Evolutionary conservation across 306 rosid genomes (phyloP).

Genomic region (Clitoria ternatea): DNA sequence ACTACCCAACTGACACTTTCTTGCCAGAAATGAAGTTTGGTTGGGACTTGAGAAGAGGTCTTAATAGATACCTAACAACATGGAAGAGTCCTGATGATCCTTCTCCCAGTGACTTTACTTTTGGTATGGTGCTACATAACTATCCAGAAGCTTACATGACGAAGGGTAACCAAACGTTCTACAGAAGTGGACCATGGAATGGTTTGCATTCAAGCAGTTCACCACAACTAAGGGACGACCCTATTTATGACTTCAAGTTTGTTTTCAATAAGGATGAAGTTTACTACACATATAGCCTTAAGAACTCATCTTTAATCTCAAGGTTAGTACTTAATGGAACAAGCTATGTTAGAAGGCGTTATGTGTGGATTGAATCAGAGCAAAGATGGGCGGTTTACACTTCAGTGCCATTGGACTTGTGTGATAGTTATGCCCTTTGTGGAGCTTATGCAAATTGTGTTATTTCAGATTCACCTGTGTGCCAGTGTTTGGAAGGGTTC

Average conservation of each 20-base stretch:
- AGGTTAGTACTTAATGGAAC: slow-evolving; percentile 34
- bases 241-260: slow-evolving; percentile 26
- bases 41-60: slow-evolving; percentile 35
- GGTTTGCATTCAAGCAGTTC: slow-evolving; percentile 39
- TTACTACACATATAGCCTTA: slow-evolving; percentile 30
- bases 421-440: slow-evolving; percentile 45
- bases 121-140: slow-evolving; percentile 19
- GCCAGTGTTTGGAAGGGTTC: slow-evolving; percentile 47
- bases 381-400: slow-evolving; percentile 36
- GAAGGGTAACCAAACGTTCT: slow-evolving; percentile 31
- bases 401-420: slow-evolving; percentile 41
- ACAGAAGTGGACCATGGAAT: slow-evolving; percentile 45
- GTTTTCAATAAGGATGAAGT: slow-evolving; percentile 33
- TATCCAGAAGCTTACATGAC: slow-evolving; percentile 39
- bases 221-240: slow-evolving; percentile 27
- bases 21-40: slow-evolving; percentile 49
- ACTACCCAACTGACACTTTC: slow-evolving; percentile 34
- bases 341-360: slow-evolving; percentile 9
- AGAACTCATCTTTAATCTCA: slow-evolving; percentile 25
- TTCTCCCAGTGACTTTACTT: slow-evolving; percentile 37
- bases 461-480: slow-evolving; percentile 31
- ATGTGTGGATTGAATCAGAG: slow-evolving; percentile 32
- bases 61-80: slow-evolving; percentile 23
- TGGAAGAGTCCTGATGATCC: slow-evolving; percentile 54
- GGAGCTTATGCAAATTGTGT: slow-evolving; percentile 49